A percentile compares a stretch with the other conserved stretches of the same genome.
Evolutionary conservation across 2,329 filamentous ascomycete genomes (phyloP).

Genomic region (Alternaria panax): DNA sequence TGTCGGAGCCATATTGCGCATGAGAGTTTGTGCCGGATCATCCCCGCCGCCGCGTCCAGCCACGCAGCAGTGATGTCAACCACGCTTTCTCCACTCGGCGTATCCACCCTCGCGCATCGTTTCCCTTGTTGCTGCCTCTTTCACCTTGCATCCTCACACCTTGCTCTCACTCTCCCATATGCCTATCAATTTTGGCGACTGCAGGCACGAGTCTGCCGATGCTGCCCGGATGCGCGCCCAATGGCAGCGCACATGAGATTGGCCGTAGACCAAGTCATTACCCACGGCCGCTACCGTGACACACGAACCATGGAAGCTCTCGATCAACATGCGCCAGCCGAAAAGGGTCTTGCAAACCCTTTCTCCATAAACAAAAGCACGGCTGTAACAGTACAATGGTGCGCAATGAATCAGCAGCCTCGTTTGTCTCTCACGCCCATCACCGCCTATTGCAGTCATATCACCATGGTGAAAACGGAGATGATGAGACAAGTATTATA

Average conservation of each 20-base stretch:
- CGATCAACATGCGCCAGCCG: neutral
- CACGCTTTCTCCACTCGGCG: neutral
- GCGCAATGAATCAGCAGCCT: neutral
- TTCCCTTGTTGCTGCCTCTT: neutral
- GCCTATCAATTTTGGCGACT: neutral
- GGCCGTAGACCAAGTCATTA: neutral
- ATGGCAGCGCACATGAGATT: neutral
- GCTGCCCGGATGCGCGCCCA: neutral
- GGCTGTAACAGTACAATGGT: neutral
- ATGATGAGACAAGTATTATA: neutral
- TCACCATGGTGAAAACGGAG: slow-evolving; percentile 6
- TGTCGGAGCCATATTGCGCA: neutral
- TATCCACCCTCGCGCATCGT: neutral
- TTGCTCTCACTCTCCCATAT: neutral
- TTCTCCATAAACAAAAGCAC: neutral
- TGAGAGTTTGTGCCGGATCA: neutral
- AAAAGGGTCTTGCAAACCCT: slow-evolving; percentile 8
- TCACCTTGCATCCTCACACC: neutral
- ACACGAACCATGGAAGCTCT: slow-evolving; percentile 4
- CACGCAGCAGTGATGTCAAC: neutral
- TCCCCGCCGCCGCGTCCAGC: neutral
- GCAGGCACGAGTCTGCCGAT: neutral
- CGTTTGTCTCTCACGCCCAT: slow-evolving; percentile 3
- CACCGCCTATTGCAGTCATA: neutral
- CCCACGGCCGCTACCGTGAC: neutral